Conservation (phyloP, 805 yeast species). For the Nakazawaea peltata region DNA sequence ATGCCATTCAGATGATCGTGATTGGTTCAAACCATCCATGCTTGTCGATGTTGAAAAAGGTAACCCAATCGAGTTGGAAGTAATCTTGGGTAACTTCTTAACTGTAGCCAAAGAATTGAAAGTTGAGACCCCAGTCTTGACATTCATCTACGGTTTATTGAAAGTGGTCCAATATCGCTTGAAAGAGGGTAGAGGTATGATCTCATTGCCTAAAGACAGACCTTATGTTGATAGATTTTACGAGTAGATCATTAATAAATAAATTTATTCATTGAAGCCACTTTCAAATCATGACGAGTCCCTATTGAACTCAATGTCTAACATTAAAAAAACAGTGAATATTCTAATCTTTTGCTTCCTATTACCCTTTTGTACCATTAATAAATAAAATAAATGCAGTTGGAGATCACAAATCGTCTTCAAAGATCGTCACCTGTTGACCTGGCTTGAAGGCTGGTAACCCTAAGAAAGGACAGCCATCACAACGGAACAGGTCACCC, state of each 20-base stretch:
- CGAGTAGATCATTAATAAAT: too few relatives aligned
- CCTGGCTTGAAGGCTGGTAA: constrained; percentile 99
- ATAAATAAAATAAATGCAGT: too few relatives aligned
- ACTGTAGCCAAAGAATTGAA: constrained; percentile 37
- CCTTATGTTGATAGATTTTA: constrained; percentile 20
- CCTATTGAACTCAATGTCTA: too few relatives aligned
- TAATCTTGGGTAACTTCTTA: constrained; percentile 60
- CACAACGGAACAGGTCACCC: constrained; percentile 98
- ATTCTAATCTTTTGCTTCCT: too few relatives aligned
- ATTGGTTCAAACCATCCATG: constrained; percentile 66
- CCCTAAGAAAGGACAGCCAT: constrained; percentile 96
- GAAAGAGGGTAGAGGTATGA: constrained; percentile 46
- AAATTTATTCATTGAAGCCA: too few relatives aligned
- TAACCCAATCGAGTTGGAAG: constrained; percentile 65
- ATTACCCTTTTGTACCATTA: too few relatives aligned
- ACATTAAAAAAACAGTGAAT: too few relatives aligned
- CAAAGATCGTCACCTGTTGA: constrained; percentile 48
- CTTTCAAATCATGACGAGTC: too few relatives aligned
- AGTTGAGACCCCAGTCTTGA: constrained; percentile 51
- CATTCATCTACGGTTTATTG: constrained; percentile 49
- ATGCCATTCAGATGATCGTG: constrained; percentile 51
- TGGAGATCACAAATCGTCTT: constrained; percentile 10
- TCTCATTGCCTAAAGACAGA: constrained; percentile 33
- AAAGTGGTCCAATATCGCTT: constrained; percentile 53
- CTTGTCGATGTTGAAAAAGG: constrained; percentile 57